Evolutionary conservation across 371 early-diverging fungal genomes (phyloP).

Genomic region (Mycotypha africana): DNA sequence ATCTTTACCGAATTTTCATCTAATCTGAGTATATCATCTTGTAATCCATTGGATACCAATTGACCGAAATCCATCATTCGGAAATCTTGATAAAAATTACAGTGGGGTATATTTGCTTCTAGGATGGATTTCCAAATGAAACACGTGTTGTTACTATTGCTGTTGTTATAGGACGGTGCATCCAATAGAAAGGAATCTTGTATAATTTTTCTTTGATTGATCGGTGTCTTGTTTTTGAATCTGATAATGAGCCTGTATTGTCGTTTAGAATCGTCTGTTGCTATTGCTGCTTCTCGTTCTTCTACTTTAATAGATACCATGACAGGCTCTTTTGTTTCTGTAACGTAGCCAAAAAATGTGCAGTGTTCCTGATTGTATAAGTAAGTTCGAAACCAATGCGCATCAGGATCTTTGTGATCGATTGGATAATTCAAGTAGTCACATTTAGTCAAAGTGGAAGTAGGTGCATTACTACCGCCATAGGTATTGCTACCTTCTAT

Average conservation of each 20-base stretch:
- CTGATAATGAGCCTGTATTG: slow-evolving; percentile 23
- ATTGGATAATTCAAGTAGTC: not conserved
- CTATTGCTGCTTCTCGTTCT: not conserved
- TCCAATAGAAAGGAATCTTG: slow-evolving; percentile 14
- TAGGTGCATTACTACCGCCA: not conserved
- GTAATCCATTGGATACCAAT: slow-evolving; percentile 16
- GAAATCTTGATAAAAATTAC: slow-evolving; percentile 10
- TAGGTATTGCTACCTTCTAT: slow-evolving; percentile 32
- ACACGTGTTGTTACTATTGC: slow-evolving; percentile 1
- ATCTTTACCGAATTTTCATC: slow-evolving; percentile 22
- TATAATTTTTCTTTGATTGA: slow-evolving; percentile 18
- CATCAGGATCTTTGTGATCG: slow-evolving; percentile 29
- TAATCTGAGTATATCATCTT: slow-evolving; percentile 22
- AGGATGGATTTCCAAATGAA: slow-evolving; percentile 20
- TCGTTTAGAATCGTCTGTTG: slow-evolving; percentile 2
- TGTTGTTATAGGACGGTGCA: slow-evolving; percentile 1
- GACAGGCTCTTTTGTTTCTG: slow-evolving; percentile 11
- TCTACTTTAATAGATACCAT: slow-evolving; percentile 15
- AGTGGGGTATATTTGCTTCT: slow-evolving; percentile 12
- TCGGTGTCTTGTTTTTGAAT: slow-evolving; percentile 1
- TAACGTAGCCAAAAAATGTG: slow-evolving; percentile 20
- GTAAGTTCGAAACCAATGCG: slow-evolving; percentile 24
- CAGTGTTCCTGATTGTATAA: slow-evolving; percentile 11
- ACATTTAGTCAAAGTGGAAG: too few relatives aligned
- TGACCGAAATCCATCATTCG: slow-evolving; percentile 4